These are phyloP conservation scores for Podila verticillata DNA, from an alignment of 192 early-diverging fungal species.

Conservation along the genomic window DNA sequence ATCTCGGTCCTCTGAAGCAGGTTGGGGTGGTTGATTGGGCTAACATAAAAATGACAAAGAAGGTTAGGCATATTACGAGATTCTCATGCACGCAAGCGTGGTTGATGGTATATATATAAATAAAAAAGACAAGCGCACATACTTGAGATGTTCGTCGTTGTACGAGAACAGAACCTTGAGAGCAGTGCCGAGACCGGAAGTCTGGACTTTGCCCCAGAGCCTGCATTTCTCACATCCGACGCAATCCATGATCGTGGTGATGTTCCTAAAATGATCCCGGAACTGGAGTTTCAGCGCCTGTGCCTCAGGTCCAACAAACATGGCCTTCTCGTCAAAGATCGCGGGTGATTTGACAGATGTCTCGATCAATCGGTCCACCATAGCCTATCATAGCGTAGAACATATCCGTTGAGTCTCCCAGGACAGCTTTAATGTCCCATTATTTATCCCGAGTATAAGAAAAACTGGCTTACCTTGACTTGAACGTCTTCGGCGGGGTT, in stretches of 20 bases:
- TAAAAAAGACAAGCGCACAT: slow-evolving; percentile 2
- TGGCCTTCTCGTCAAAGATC: slow-evolving; percentile 88
- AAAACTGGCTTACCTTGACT: slow-evolving; percentile 47
- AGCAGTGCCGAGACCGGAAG: slow-evolving; percentile 90
- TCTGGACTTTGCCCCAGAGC: slow-evolving; percentile 97
- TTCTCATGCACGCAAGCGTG: too few relatives aligned
- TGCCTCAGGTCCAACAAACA: slow-evolving; percentile 80
- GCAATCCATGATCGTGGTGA: slow-evolving; percentile 97
- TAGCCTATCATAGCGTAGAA: slow-evolving; percentile 43
- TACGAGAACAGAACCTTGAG: slow-evolving; percentile 94
- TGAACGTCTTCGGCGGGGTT: slow-evolving; percentile 61
- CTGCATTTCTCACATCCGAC: slow-evolving; percentile 97
- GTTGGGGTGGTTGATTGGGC: slow-evolving; percentile 62
- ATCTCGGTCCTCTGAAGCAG: slow-evolving; percentile 81
- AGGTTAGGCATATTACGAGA: too few relatives aligned
- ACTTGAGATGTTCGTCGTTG: slow-evolving; percentile 72
- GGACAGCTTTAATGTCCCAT: too few relatives aligned
- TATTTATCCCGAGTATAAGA: background rate
- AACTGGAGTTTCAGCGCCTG: slow-evolving; percentile 85
- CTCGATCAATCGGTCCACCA: slow-evolving; percentile 68
- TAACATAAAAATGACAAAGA: slow-evolving; percentile 15
- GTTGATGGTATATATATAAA: too few relatives aligned
- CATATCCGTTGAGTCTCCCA: background rate
- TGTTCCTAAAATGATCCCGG: slow-evolving; percentile 92
- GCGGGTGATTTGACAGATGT: slow-evolving; percentile 64